These are phyloP conservation scores for Haematococcus lacustris DNA, from an alignment of 139 green algal species.

Conservation along the genomic window DNA sequence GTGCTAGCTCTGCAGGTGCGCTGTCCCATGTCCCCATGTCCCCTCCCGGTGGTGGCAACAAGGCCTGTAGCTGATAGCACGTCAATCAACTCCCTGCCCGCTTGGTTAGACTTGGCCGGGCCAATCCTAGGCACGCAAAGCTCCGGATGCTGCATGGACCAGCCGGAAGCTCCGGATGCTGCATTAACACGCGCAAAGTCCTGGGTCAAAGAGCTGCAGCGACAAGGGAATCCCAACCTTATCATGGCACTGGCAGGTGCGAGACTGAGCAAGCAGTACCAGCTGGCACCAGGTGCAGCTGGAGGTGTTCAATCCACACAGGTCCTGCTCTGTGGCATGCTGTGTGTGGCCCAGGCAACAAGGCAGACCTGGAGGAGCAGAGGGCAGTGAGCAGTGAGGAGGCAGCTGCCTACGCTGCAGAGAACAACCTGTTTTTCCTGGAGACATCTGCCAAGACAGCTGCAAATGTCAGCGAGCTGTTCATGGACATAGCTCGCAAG, in stretches of 20 bases:
- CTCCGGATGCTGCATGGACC: no score
- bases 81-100: no score
- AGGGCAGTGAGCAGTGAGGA: constrained; percentile 58
- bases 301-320: neutral
- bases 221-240: constrained; percentile 83
- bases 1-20: no score
- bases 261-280: neutral
- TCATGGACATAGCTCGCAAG: constrained; percentile 69
- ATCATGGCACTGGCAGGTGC: constrained; percentile 89
- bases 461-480: constrained; percentile 80
- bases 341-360: constrained; percentile 93
- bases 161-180: no score
- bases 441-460: constrained; percentile 88
- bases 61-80: no score
- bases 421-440: constrained; percentile 80
- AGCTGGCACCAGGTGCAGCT: neutral
- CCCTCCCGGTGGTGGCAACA: no score
- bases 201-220: constrained; percentile 87
- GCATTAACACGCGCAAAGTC: constrained; percentile 84
- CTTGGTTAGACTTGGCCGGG: no score
- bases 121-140: no score
- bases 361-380: constrained; percentile 77
- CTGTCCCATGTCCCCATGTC: no score
- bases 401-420: constrained; percentile 73
- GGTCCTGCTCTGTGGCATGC: no score